These are phyloP conservation scores for Paratinospora sagittata DNA, from an alignment of 164 flowering plant genomes.

Conservation along the genomic window DNA sequence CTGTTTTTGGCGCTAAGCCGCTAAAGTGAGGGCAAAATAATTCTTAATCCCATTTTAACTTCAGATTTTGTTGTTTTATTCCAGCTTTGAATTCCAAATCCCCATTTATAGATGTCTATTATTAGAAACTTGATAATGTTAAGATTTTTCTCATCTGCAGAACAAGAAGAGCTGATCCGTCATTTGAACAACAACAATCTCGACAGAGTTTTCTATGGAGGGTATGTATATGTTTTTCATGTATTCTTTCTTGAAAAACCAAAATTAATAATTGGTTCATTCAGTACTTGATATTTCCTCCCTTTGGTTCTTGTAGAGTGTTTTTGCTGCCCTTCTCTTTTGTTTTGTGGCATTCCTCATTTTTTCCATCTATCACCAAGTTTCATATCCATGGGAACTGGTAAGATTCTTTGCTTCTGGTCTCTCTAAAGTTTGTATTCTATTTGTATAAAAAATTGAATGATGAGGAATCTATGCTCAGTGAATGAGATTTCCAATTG, in stretches of 20 bases:
- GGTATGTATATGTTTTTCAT: slow-evolving; percentile 29
- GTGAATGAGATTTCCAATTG: neutral
- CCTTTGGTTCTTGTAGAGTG: slow-evolving; percentile 34
- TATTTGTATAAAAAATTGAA: neutral
- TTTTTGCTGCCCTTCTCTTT: slow-evolving; percentile 47
- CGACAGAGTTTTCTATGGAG: slow-evolving; percentile 74
- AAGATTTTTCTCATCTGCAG: slow-evolving; percentile 27
- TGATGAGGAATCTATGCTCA: neutral
- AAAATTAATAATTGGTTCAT: neutral
- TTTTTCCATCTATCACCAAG: slow-evolving; percentile 66
- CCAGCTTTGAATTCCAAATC: neutral
- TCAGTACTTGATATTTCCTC: neutral
- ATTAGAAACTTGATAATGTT: neutral
- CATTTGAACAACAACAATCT: slow-evolving; percentile 51
- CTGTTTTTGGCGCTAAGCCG: neutral
- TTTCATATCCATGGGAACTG: slow-evolving; percentile 84
- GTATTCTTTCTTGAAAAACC: neutral
- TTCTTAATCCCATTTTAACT: neutral
- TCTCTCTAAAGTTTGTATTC: neutral
- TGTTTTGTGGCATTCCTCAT: slow-evolving; percentile 48
- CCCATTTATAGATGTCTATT: neutral
- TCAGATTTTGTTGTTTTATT: neutral
- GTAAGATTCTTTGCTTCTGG: slow-evolving; percentile 31
- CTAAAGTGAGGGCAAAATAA: neutral
- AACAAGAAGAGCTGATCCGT: slow-evolving; percentile 80